Base-by-base conservation (phyloP, 2,329 filamentous ascomycete species). In the Pyricularia sp. region DNA sequence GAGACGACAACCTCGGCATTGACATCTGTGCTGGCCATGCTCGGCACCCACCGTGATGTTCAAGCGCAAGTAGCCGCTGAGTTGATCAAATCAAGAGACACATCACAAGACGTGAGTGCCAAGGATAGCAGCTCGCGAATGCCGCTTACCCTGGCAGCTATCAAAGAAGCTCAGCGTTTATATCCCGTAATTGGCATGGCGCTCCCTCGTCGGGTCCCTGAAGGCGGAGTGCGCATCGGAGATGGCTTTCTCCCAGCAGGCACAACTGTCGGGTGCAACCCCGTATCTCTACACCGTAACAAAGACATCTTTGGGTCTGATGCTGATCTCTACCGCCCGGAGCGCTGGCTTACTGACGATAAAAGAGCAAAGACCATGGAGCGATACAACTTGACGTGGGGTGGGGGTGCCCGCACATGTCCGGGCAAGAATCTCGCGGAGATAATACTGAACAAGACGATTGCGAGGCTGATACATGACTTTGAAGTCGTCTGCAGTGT, bases 1-100 rank as follows among this genome's bases (percentile, higher is more conserved):
- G 81, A 84, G 68, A 84, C 81, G 0, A 76, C 82, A 73, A 80
- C 79, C 12, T 81, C 81, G 0, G 81, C 81, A 0, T 69, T 84
- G 7, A 83, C 81, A 0, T 78, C 81, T 3, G 73, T 77, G 26
- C 69, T 84, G 61, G 73, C 78, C 61, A 77, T 81, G 75, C 73
- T 84, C 28, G 79, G 75, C 1, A 75, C 76, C 0, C 74, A 79
- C 33, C 53, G 68, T 0, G 68, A 70, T 0, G 71, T 76, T 0
- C 76, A 78, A 57, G 28, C 65, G 0, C 71, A 68, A 2, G 73
- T 80, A 0, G 65, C 68, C 0, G 66, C 69, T 0, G 72, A 75
- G 19, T 66, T 80, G 2, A 71, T 72, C 5, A 16, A 55, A 0
- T 9, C 31, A 2, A n/a, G 28, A 1, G 62, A 59, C 4, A 5